Percentiles rank a stretch among this genome's conserved stretches.
Evolutionary conservation across 1,284 basidiomycete genomes (phyloP).

Genomic region (Sanghuangporus sanghuang): DNA sequence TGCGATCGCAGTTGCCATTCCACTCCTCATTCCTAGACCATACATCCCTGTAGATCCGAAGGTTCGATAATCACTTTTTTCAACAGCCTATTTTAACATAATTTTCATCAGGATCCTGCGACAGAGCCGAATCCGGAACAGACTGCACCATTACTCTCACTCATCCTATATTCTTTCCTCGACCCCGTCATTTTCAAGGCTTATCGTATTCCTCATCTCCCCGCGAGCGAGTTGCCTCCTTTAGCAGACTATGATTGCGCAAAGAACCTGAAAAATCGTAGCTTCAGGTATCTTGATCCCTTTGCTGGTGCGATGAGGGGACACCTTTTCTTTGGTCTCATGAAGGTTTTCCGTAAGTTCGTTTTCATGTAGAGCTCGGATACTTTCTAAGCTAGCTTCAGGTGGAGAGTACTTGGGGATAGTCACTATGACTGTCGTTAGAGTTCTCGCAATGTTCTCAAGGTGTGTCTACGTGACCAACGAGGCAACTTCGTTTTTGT

Average conservation of each 20-base stretch:
- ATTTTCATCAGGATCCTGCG: conserved; percentile 34
- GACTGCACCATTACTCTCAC: conserved; percentile 52
- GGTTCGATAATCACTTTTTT: conserved; percentile 31
- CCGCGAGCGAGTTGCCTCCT: conserved; percentile 45
- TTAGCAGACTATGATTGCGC: conserved; percentile 54
- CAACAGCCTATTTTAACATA: conserved; percentile 25
- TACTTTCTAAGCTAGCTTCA: background rate
- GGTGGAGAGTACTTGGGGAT: conserved; percentile 19
- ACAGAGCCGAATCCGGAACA: conserved; percentile 57
- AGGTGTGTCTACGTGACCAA: too few species aligned
- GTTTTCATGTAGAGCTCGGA: background rate
- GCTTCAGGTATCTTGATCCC: conserved; percentile 42
- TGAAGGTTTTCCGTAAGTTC: conserved; percentile 23
- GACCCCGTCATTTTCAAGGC: conserved; percentile 44
- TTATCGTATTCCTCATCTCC: conserved; percentile 37
- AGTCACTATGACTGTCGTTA: conserved; percentile 15
- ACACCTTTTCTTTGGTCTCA: conserved; percentile 29
- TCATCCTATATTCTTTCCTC: conserved; percentile 55
- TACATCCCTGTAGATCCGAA: conserved; percentile 39
- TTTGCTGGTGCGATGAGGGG: conserved; percentile 29
- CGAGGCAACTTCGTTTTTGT: too few species aligned
- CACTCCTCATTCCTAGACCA: conserved; percentile 36
- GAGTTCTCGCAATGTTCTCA: conserved; percentile 25
- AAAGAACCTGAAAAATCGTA: conserved; percentile 30
- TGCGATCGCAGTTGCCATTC: conserved; percentile 31